Base-by-base conservation (phyloP, 805 yeast genomes). In the Candida khao-thaluensis region DNA sequence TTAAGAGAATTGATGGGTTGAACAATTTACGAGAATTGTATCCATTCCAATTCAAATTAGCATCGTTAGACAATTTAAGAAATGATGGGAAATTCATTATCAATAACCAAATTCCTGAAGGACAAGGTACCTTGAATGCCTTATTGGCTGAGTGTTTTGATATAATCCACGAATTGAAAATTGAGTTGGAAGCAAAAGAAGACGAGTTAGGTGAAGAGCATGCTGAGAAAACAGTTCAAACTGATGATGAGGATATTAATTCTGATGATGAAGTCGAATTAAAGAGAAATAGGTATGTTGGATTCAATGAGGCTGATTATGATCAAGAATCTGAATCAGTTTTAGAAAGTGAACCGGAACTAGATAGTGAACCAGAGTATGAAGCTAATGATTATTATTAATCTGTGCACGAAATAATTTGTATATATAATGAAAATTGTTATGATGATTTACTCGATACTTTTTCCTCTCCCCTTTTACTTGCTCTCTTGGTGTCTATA, bases 41-140 rank as follows among this genome's bases (percentile, higher is more conserved):
- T 55, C 99, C 99, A 5, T 93, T 87, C 59, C 98, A 93, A 63
- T 79, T 93, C 80, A 93, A 93, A 64, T 72, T 93, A 40, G 93
- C 95, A 2, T 82, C 93, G 11, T 72, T 93, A 43, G 99, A 93
- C 59, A 85, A 89, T 54, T 57, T 84, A 55, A 78, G 97, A 55
- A 73, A 67, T 10, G 98, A 93, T 58, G 99, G 99, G 6, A 91
- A 87, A 66, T 93, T 93, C 54, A 79, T 85, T 55, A 84, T 88
- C 32, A 87, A 85, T 45, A 86, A 81, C 37, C 85, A 87, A 47
- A 84, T 93, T 30, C 99, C 99, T 2, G 98, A 93, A 59, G 99
- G 99, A 9, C 99, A 93, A 63, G 99, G 97, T 5, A 80, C 95
- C n/a, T 70, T 93, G 47, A 89, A 81, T 59, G 95, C 95, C 1